A percentile compares a stretch with the other conserved stretches of the same genome.
Evolutionary conservation across 805 yeast species (phyloP).

Genomic region (Metschnikowia aberdeeniae): DNA sequence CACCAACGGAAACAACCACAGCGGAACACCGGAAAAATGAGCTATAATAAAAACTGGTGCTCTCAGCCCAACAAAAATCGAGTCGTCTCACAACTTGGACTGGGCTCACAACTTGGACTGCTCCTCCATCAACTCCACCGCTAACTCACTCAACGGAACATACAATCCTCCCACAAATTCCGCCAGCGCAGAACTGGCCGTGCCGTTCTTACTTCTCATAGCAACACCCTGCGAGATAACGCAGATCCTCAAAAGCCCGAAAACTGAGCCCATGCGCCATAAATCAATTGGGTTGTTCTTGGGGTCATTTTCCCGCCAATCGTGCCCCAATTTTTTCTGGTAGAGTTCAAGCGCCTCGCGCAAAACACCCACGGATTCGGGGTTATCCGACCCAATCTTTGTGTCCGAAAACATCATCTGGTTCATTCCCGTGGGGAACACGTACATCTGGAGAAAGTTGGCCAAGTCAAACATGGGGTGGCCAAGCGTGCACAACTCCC

Average conservation of each 20-base stretch:
- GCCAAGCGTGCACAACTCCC: constrained; percentile 65
- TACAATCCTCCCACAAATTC: constrained; percentile 34
- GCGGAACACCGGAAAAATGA: too few relatives aligned
- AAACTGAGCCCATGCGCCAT: constrained; percentile 54
- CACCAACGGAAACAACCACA: too few relatives aligned
- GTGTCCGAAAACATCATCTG: constrained; percentile 20
- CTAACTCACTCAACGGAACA: constrained; percentile 28
- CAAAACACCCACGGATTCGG: constrained; percentile 20
- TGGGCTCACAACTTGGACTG: constrained; percentile 7
- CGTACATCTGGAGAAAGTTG: constrained; percentile 53
- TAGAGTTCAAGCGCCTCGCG: constrained; percentile 26
- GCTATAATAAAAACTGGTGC: too few relatives aligned
- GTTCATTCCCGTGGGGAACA: constrained; percentile 39
- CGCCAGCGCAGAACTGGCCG: constrained; percentile 53
- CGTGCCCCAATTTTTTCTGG: constrained; percentile 19
- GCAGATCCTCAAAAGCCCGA: constrained; percentile 50
- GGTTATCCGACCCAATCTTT: constrained; percentile 31
- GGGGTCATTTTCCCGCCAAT: constrained; percentile 31
- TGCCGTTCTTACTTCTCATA: constrained; percentile 48
- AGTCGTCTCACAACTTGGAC: constrained; percentile 6
- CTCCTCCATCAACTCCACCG: constrained; percentile 15
- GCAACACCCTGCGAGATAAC: constrained; percentile 63
- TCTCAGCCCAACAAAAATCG: not conserved
- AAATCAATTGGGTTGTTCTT: constrained; percentile 41
- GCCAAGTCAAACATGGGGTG: constrained; percentile 62